Conservation (phyloP, 805 yeast species). For the Wickerhamiella alocasiicola region DNA sequence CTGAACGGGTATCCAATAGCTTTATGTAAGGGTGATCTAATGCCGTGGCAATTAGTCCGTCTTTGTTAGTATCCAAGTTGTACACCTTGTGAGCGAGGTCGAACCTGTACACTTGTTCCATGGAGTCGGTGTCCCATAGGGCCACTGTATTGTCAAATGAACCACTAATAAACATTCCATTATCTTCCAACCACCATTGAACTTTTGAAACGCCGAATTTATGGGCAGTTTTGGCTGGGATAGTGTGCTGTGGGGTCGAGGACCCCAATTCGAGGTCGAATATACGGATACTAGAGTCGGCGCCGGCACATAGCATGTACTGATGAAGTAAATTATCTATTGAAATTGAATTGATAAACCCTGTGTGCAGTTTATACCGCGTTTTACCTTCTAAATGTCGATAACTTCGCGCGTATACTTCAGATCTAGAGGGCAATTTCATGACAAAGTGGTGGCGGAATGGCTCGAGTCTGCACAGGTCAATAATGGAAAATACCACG, state of each 20-base stretch:
- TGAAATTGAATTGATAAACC: slow-evolving; percentile 41
- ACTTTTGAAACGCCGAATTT: slow-evolving; percentile 59
- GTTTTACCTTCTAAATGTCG: background rate
- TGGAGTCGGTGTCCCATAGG: slow-evolving; percentile 64
- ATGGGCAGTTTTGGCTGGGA: slow-evolving; percentile 35
- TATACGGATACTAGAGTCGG: slow-evolving; percentile 52
- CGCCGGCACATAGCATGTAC: slow-evolving; percentile 56
- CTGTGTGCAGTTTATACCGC: background rate
- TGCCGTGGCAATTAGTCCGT: slow-evolving; percentile 56
- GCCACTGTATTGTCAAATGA: slow-evolving; percentile 69
- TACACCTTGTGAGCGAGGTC: slow-evolving; percentile 51
- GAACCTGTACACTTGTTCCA: slow-evolving; percentile 57
- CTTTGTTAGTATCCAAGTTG: slow-evolving; percentile 46
- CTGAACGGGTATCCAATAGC: slow-evolving; percentile 58
- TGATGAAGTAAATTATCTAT: slow-evolving; percentile 37
- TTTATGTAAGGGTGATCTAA: slow-evolving; percentile 57
- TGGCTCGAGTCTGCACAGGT: too few relatives aligned
- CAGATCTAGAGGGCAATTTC: background rate
- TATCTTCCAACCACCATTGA: slow-evolving; percentile 83
- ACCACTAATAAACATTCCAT: slow-evolving; percentile 71
- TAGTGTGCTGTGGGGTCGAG: slow-evolving; percentile 15
- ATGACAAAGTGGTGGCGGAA: background rate
- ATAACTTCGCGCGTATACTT: background rate
- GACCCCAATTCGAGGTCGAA: slow-evolving; percentile 42
- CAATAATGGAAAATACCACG: too few relatives aligned